Evolutionary conservation across 202 grass and related monocot genomes (phyloP).

Genomic region (Schoenoplectus tabernaemontani): DNA sequence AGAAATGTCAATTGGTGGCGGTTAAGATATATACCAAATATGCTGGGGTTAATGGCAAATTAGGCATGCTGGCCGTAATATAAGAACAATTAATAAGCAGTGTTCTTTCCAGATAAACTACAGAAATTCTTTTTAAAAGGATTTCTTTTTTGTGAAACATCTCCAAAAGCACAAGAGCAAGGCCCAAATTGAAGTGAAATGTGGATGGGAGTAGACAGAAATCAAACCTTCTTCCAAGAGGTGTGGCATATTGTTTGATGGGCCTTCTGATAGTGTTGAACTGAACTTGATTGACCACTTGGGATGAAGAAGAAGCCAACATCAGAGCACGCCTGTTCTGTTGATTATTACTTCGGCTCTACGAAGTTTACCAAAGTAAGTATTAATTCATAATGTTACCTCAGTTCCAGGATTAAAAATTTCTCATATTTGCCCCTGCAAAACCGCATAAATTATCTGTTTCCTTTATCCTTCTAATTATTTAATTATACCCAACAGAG

Average conservation of each 20-base stretch:
- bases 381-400: neutral
- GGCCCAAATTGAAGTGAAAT: neutral
- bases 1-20: neutral
- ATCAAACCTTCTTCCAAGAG: neutral
- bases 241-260: neutral
- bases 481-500: neutral
- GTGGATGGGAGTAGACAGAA: neutral
- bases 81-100: neutral
- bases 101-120: neutral
- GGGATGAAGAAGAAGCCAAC: constrained; percentile 12
- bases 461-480: neutral
- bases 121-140: neutral
- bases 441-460: neutral
- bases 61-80: neutral
- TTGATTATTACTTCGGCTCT: constrained; percentile 11
- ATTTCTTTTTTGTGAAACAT: neutral
- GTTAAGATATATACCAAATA: neutral
- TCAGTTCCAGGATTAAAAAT: neutral
- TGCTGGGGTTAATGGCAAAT: neutral
- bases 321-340: constrained; percentile 2
- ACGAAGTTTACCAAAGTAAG: neutral
- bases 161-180: neutral
- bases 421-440: neutral
- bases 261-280: neutral
- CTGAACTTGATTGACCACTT: neutral